These are phyloP conservation scores for Parietaria judaica DNA, from an alignment of 306 rosid genomes.

Conservation along the genomic window DNA sequence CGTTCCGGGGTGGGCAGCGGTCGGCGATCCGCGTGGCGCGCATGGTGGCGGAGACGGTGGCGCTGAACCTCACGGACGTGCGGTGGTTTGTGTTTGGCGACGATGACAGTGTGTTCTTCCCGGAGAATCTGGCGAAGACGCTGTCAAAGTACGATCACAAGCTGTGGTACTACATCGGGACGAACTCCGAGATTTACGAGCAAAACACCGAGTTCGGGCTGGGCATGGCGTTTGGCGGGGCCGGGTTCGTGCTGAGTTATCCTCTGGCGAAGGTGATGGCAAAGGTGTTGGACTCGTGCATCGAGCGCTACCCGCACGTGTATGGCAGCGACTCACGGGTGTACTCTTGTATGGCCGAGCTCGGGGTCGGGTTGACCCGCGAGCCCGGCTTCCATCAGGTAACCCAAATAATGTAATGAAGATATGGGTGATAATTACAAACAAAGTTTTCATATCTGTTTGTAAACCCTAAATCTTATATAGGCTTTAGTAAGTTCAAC, in stretches of 20 bases:
- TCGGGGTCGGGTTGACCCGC: conserved; percentile 73
- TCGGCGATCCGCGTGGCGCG: conserved; percentile 77
- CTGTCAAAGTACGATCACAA: conserved; percentile 74
- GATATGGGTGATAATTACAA: neutral
- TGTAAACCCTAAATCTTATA: too few species aligned
- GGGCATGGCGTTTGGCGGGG: conserved; percentile 89
- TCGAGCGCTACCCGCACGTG: conserved; percentile 74
- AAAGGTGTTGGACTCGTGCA: conserved; percentile 67
- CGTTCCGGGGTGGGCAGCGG: conserved; percentile 34
- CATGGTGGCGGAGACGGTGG: conserved; percentile 60
- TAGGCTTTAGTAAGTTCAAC: too few species aligned
- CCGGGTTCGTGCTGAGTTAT: conserved; percentile 76
- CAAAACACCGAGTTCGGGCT: conserved; percentile 54
- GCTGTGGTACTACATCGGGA: conserved; percentile 81
- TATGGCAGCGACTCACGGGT: conserved; percentile 86
- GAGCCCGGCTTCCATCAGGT: conserved; percentile 96
- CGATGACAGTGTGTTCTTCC: conserved; percentile 76
- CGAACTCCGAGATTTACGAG: conserved; percentile 63
- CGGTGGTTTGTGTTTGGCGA: conserved; percentile 94
- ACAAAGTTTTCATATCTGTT: too few species aligned
- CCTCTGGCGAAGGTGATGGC: conserved; percentile 54
- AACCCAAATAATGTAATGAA: neutral
- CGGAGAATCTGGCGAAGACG: conserved; percentile 68
- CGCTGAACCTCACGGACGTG: conserved; percentile 45
- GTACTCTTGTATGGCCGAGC: conserved; percentile 67